Evolutionary conservation across 495 filamentous ascomycete species (phyloP), one percentile per base, ranked within the genome.

Genomic region (Lepraria neglecta): DNA sequence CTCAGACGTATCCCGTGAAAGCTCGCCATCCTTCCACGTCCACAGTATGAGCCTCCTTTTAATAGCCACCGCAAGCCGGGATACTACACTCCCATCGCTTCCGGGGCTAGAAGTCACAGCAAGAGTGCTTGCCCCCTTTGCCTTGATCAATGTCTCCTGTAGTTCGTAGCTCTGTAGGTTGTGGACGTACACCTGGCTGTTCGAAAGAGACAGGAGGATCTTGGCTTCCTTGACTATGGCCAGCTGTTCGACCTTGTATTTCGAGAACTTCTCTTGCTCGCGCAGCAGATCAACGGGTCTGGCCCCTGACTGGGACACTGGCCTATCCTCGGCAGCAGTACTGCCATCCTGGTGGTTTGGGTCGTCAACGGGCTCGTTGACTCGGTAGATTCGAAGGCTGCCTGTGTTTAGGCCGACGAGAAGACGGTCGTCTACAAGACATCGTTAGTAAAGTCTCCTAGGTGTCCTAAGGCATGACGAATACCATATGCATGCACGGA

Each of bases 11-110:
- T 95, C 84, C 3, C 75, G 72, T 42, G 82, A 83, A 52, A 96
- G 79, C 74, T 97, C 95, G 77, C 90, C 92, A 70, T 96, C 94
- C 64, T 92, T 85, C 94, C 94, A 99, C 51, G 88, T 85, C 90
- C 95, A 97, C 62, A 96, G 73, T 61, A 97, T 65, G 56, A 97
- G 78, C 66, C 88, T 89, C 69, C 94, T 79, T 79, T 97, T 97
- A 11, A 96, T 87, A 0, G 90, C 91, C 1, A 97, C 92, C 11
- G 90, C 92, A 38, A 99, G 75, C 40, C 91, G 78, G 10, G 89
- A 95, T 54, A 97, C 89, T 0, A 90, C 96, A 30, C 82, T 82
- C 7, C 84, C 75, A 74, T 99, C 94, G 74, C 91, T 89, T 58
- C 94, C 87, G 35, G 97, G 90, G 74, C 97, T 95, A 53, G 89